phyloP scores from a whole-genome alignment of 1,139 yeast genomes.

The Debaryomycetaceae sp. region DNA sequence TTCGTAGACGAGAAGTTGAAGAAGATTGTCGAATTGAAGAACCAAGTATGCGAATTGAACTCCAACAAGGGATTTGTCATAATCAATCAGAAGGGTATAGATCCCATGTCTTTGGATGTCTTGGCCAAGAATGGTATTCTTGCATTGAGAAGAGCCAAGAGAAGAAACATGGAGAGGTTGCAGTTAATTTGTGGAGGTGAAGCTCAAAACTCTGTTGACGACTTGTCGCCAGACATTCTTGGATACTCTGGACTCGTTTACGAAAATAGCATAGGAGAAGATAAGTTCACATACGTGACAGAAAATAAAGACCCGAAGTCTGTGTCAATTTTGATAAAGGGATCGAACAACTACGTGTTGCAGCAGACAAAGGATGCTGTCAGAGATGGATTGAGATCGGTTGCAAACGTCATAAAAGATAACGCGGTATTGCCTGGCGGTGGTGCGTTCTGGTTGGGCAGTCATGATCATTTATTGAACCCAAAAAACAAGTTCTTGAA shows the following conservation, averaged over 20 bases:
- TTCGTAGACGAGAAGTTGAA: conserved; percentile 92
- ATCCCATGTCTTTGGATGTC: conserved; percentile 95
- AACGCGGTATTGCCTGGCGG: conserved; percentile 91
- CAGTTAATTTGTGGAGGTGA: conserved; percentile 97
- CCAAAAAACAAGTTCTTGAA: conserved; percentile 56
- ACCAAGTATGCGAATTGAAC: conserved; percentile 81
- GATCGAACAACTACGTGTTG: conserved; percentile 84
- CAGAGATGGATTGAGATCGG: conserved; percentile 94
- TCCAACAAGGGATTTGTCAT: conserved; percentile 82
- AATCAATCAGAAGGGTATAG: conserved; percentile 97
- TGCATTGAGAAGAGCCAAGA: conserved; percentile 95
- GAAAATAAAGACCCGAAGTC: conserved; percentile 90
- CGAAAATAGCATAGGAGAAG: conserved; percentile 94
- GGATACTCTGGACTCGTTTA: conserved; percentile 91
- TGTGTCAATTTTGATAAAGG: conserved; percentile 88
- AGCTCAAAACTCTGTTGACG: conserved; percentile 97
- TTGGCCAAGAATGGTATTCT: conserved; percentile 90
- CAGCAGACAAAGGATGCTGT: conserved; percentile 96
- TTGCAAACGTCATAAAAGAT: conserved; percentile 86
- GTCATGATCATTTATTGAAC: conserved; percentile 61
- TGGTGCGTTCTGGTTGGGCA: conserved; percentile 90
- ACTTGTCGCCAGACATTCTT: conserved; percentile 74
- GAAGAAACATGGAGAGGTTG: conserved; percentile 98
- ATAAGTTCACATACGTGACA: conserved; percentile 93
- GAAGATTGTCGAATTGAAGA: conserved; percentile 89